Base-by-base conservation (phyloP, 495 filamentous ascomycete genomes). In the Podospora fimiseda region DNA sequence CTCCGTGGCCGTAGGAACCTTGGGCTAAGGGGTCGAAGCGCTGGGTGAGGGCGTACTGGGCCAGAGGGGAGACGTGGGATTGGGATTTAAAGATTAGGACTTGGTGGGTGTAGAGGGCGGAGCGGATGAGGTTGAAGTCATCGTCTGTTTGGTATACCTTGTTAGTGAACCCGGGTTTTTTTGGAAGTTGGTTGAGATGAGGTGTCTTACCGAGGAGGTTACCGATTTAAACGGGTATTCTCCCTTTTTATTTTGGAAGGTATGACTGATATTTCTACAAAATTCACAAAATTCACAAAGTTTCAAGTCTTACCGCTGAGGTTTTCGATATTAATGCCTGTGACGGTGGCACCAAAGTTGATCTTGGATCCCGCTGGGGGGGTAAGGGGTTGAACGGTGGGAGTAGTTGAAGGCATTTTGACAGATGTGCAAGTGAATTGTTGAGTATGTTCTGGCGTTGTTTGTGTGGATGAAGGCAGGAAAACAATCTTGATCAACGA, bases 1-100 rank as follows among this genome's bases (percentile, higher is more conserved):
- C n/a, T n/a, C 84, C 85, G 61, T 88, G 86, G 39, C 86, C 86
- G 68, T 89, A 89, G 16, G 73, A 78, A 1, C 76, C 67, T n/a
- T n/a, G n/a, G 4, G 80, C 76, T 2, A 70, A 56, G 2, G 84
- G 84, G 57, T 88, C 85, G 72, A 88, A 89, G 51, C 81, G 79
- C 23, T 75, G 76, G 11, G 85, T 88, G 36, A 88, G 68, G 44
- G 83, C 76, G 66, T 81, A 89, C 67, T 89, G 85, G 20, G 85
- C 83, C 60, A 77, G 76, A 1, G 85, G 81, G 3, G 81, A 76
- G 27, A 82, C 68, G 52, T 75, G 72, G 9, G 70, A 55, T 59
- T 88, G 84, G 61, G 80, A 74, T 61, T 87, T 88, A 69, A 89
- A 75, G 19, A 89, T 74, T 30, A 88, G 72, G 8, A 88, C 79